These are phyloP conservation scores for Physcomitrium patens DNA, from an alignment of 225 moss, liverwort and hornwort species.

Conservation along the genomic window DNA sequence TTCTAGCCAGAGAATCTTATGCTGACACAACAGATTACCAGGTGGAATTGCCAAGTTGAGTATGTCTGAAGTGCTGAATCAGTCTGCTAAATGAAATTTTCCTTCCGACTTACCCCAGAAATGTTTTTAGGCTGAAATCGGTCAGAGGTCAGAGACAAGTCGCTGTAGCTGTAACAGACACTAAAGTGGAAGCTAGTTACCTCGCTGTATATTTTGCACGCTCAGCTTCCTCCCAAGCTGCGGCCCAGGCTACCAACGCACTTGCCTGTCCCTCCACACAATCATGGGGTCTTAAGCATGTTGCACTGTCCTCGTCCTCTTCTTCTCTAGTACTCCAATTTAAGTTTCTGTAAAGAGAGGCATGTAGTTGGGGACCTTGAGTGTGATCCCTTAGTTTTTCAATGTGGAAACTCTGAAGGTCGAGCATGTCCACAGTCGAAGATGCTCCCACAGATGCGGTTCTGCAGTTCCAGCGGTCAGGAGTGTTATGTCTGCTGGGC, in stretches of 20 bases:
- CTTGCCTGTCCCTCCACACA: slow-evolving; percentile 56
- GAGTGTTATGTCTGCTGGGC: slow-evolving; percentile 51
- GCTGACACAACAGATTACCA: neutral
- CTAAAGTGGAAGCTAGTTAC: slow-evolving; percentile 39
- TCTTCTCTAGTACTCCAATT: slow-evolving; percentile 69
- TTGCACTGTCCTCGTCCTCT: slow-evolving; percentile 60
- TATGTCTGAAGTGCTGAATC: neutral
- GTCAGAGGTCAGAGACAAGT: neutral
- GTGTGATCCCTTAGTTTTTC: slow-evolving; percentile 44
- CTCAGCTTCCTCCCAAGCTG: slow-evolving; percentile 97
- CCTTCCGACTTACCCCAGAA: neutral
- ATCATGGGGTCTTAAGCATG: slow-evolving; percentile 42
- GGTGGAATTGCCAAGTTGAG: neutral
- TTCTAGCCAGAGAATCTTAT: neutral
- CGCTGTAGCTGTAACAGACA: neutral
- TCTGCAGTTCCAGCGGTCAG: slow-evolving; percentile 40
- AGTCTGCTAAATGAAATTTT: neutral
- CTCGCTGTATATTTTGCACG: slow-evolving; percentile 87
- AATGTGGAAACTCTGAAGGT: slow-evolving; percentile 43
- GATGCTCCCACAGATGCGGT: slow-evolving; percentile 27
- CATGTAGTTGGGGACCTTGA: slow-evolving; percentile 26
- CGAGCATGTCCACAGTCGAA: slow-evolving; percentile 35
- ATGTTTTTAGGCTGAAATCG: slow-evolving; percentile 10
- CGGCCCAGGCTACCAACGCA: slow-evolving; percentile 71
- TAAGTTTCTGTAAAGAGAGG: slow-evolving; percentile 45